phyloP scores from a whole-genome alignment of 1,139 yeast genomes.

The Scheffersomyces insectosa region DNA sequence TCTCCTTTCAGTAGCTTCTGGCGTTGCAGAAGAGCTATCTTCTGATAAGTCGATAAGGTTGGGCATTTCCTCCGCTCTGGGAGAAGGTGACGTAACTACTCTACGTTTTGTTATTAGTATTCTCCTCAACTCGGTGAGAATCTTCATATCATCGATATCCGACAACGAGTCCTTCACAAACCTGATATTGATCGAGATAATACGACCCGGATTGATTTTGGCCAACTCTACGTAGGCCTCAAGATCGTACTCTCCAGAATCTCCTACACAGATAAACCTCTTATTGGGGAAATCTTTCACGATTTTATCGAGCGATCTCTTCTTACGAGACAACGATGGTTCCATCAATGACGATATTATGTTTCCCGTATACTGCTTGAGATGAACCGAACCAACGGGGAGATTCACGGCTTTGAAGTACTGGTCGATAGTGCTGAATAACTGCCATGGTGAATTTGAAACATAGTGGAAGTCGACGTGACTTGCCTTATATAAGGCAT shows the following conservation, averaged over 20 bases:
- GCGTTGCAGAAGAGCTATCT: constrained; percentile 5
- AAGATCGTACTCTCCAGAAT: constrained; percentile 92
- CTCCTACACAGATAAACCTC: constrained; percentile 84
- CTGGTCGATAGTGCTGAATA: constrained; percentile 63
- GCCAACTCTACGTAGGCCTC: constrained; percentile 87
- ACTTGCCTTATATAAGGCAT: constrained; percentile 28
- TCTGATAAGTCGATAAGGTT: constrained; percentile 41
- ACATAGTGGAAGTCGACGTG: constrained; percentile 81
- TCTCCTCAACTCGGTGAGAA: constrained; percentile 34
- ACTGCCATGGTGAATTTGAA: constrained; percentile 93
- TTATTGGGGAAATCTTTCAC: constrained; percentile 74
- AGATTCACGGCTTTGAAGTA: constrained; percentile 57
- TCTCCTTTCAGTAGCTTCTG: constrained; percentile 13
- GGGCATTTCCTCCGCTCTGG: constrained; percentile 15
- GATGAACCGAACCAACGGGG: constrained; percentile 78
- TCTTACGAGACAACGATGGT: constrained; percentile 82
- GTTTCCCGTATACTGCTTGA: constrained; percentile 85
- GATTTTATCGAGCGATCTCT: constrained; percentile 62
- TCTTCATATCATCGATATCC: constrained; percentile 46
- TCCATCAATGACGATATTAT: constrained; percentile 79
- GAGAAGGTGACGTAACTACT: constrained; percentile 4
- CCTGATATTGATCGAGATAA: constrained; percentile 77
- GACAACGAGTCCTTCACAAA: constrained; percentile 73
- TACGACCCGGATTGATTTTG: constrained; percentile 55
- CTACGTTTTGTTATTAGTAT: constrained; percentile 17